Evolutionary conservation across 1,284 basidiomycete genomes (phyloP).

Genomic region (Ganoderma sinense): DNA sequence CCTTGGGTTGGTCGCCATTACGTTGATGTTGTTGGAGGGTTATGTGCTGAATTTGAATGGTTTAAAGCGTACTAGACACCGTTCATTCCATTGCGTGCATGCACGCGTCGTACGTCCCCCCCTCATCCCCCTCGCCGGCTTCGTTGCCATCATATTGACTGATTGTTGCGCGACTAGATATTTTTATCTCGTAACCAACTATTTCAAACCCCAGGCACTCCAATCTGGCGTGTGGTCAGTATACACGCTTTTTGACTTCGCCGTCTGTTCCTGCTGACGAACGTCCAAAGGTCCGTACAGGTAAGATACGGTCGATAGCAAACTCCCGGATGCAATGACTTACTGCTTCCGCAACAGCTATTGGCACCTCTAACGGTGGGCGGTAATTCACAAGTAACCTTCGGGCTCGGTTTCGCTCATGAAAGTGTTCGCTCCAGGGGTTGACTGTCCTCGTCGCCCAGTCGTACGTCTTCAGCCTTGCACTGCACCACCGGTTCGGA

Average conservation of each 20-base stretch:
- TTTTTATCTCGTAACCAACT: constrained; percentile 24
- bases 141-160: neutral
- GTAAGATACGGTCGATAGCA: neutral
- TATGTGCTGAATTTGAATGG: neutral
- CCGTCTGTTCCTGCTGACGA: neutral
- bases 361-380: neutral
- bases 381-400: neutral
- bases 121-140: rapidly evolving
- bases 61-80: constrained; percentile 9
- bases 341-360: neutral
- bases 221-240: constrained; percentile 22
- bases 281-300: neutral
- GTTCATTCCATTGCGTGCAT: constrained; percentile 7
- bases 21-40: neutral
- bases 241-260: neutral
- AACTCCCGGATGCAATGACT: neutral
- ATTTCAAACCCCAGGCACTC: constrained; percentile 17
- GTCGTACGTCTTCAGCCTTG: neutral
- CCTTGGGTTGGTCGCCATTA: neutral
- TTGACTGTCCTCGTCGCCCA: constrained; percentile 1
- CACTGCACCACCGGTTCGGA: too few relatives aligned
- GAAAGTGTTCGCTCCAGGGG: neutral
- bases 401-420: neutral
- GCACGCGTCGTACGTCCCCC: constrained; percentile 1
- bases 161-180: constrained; percentile 12